These are phyloP conservation scores for Xylaria palmicola DNA, from an alignment of 495 filamentous ascomycete species.

Conservation along the genomic window DNA sequence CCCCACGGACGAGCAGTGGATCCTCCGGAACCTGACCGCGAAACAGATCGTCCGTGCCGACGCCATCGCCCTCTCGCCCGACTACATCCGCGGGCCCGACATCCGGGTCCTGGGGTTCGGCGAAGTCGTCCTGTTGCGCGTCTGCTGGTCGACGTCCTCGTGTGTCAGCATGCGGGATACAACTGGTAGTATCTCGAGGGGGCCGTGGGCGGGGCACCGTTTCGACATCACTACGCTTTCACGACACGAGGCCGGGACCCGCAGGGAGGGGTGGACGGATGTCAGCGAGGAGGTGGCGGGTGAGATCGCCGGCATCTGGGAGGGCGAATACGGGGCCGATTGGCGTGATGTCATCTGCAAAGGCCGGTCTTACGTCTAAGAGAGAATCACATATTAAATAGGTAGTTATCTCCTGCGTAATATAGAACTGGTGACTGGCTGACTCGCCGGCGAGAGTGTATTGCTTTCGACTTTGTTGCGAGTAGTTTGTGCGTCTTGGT, in stretches of 20 bases:
- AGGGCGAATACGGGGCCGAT: background rate
- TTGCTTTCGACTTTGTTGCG: too few relatives aligned
- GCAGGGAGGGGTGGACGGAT: constrained; percentile 3
- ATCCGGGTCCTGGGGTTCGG: constrained; percentile 21
- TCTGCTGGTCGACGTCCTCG: constrained; percentile 20
- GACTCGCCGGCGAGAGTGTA: too few relatives aligned
- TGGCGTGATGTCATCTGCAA: background rate
- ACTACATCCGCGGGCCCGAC: constrained; percentile 16
- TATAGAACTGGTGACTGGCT: too few relatives aligned
- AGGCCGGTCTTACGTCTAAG: too few relatives aligned
- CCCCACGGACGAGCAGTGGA: constrained; percentile 27
- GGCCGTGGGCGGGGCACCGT: constrained; percentile 27
- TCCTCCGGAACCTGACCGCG: constrained; percentile 33
- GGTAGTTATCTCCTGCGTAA: too few relatives aligned
- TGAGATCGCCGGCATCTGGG: constrained; percentile 8
- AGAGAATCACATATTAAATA: too few relatives aligned
- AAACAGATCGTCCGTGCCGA: constrained; percentile 29
- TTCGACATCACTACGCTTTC: constrained; percentile 19
- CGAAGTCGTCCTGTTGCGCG: constrained; percentile 18
- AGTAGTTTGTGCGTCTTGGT: too few relatives aligned
- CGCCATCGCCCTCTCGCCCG: constrained; percentile 18
- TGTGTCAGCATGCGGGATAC: background rate
- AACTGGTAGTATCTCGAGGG: constrained; percentile 12
- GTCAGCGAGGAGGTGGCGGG: constrained; percentile 9
- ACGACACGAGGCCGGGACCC: constrained; percentile 8